Evolutionary conservation across 805 yeast species (phyloP).

Genomic region (Sugiyamaella qingdaonensis): DNA sequence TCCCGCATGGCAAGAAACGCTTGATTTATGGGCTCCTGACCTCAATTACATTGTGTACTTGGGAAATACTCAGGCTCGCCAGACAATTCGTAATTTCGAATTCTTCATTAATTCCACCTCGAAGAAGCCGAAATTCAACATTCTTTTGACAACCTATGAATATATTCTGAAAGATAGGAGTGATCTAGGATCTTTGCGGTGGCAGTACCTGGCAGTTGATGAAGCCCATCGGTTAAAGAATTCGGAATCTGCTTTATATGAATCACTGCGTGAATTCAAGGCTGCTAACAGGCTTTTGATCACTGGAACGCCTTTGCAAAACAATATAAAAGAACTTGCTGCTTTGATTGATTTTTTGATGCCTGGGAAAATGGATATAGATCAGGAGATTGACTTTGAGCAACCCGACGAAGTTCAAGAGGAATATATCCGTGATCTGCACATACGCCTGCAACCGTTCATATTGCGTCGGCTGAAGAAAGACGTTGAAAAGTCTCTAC

Average conservation of each 20-base stretch:
- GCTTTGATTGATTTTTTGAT: constrained; percentile 91
- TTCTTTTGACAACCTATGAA: constrained; percentile 92
- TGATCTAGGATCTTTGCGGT: constrained; percentile 75
- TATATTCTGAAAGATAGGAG: constrained; percentile 84
- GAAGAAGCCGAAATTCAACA: constrained; percentile 80
- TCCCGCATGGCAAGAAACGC: constrained; percentile 99
- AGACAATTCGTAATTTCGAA: constrained; percentile 77
- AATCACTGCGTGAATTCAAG: constrained; percentile 75
- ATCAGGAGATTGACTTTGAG: constrained; percentile 93
- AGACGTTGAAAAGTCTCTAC: constrained; percentile 95
- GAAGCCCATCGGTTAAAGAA: constrained; percentile 97
- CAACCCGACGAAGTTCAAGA: constrained; percentile 85
- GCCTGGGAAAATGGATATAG: constrained; percentile 91
- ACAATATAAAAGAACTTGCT: constrained; percentile 90
- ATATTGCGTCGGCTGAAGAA: constrained; percentile 90
- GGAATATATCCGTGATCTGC: constrained; percentile 79
- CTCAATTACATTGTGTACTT: constrained; percentile 86
- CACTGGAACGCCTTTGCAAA: constrained; percentile 98
- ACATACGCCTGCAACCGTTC: constrained; percentile 81
- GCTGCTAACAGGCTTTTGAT: constrained; percentile 81
- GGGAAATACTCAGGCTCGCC: constrained; percentile 87
- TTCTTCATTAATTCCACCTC: constrained; percentile 54
- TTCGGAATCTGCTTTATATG: constrained; percentile 89
- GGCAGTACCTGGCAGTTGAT: constrained; percentile 98
- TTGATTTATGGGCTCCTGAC: constrained; percentile 97